Conservation (phyloP, 768 basidiomycete species). For the Russula compacta region DNA sequence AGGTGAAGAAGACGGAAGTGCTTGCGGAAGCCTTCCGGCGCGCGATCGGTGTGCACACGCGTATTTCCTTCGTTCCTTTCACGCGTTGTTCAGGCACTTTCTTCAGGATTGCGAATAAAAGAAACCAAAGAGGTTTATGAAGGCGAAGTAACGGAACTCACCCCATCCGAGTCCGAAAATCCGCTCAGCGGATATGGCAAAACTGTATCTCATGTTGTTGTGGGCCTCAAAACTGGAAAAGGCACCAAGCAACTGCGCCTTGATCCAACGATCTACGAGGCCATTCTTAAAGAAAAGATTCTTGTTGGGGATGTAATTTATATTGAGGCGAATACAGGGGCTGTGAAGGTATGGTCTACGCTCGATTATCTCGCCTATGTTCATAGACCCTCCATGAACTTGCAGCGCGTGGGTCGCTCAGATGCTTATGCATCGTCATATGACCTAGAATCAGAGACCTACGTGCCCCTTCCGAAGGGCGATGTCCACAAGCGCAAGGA, state of each 20-base stretch:
- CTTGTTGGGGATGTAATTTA: constrained; percentile 96
- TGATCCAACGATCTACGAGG: constrained; percentile 94
- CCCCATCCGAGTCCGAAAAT: constrained; percentile 94
- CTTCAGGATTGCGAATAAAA: constrained; percentile 87
- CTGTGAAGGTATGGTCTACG: constrained; percentile 65
- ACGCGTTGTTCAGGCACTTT: not conserved
- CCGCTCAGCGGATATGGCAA: constrained; percentile 97
- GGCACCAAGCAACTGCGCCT: constrained; percentile 89
- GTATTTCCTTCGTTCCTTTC: not conserved
- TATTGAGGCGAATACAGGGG: constrained; percentile 87
- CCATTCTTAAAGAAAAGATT: constrained; percentile 95
- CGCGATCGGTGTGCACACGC: constrained; percentile 71
- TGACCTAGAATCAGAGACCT: constrained; percentile 96
- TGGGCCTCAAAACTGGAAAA: constrained; percentile 83
- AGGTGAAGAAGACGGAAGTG: constrained; percentile 99
- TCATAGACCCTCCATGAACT: not conserved
- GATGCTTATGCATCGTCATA: constrained; percentile 97
- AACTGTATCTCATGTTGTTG: constrained; percentile 95
- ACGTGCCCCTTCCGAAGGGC: constrained; percentile 94
- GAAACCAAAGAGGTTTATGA: constrained; percentile 99
- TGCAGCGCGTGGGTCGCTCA: constrained; percentile 86
- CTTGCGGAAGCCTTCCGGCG: constrained; percentile 89
- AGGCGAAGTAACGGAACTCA: constrained; percentile 95
- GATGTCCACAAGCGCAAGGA: constrained; percentile 96
- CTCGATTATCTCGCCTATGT: not conserved